Conservation (phyloP, 139 green algal species). For the Eudorina sp. region DNA sequence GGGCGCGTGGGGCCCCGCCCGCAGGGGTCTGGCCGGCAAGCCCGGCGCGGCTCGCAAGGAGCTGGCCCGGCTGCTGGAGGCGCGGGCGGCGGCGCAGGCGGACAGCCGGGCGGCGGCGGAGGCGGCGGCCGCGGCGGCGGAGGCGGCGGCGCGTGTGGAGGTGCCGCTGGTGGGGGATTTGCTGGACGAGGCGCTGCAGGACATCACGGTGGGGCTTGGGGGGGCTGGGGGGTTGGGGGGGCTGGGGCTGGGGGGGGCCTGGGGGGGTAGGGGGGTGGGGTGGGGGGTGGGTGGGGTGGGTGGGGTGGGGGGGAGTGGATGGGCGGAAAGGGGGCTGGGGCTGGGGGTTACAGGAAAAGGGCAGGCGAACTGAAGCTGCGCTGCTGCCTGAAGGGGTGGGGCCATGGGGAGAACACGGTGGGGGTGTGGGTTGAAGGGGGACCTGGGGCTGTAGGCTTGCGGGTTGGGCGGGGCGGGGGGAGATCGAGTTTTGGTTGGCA, state of each 20-base stretch:
- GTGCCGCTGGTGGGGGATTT: slow-evolving; percentile 16
- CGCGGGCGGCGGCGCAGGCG: not conserved
- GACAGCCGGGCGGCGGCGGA: not conserved
- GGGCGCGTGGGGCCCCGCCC: too few relatives aligned
- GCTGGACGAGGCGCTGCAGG: slow-evolving; percentile 14
- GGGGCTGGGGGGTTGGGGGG: not conserved
- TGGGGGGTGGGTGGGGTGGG: not conserved
- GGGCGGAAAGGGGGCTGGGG: too few relatives aligned
- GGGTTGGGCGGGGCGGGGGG: too few relatives aligned
- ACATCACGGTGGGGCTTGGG: not conserved
- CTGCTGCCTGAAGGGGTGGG: too few relatives aligned
- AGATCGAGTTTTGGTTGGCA: too few relatives aligned
- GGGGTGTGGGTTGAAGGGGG: too few relatives aligned
- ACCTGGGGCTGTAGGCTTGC: too few relatives aligned
- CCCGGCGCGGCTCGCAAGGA: slow-evolving; percentile 80
- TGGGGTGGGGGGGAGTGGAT: too few relatives aligned
- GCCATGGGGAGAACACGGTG: too few relatives aligned
- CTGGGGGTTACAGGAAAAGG: too few relatives aligned
- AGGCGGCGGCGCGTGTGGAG: not conserved
- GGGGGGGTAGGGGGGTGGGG: not conserved
- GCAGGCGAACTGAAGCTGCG: too few relatives aligned
- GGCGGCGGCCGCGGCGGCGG: not conserved
- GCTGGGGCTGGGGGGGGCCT: not conserved
- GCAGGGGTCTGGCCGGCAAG: slow-evolving; percentile 82
- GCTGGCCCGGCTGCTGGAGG: slow-evolving; percentile 65